Conservation (phyloP, 2,329 filamentous ascomycete genomes). For the Sporothrix mexicana region DNA sequence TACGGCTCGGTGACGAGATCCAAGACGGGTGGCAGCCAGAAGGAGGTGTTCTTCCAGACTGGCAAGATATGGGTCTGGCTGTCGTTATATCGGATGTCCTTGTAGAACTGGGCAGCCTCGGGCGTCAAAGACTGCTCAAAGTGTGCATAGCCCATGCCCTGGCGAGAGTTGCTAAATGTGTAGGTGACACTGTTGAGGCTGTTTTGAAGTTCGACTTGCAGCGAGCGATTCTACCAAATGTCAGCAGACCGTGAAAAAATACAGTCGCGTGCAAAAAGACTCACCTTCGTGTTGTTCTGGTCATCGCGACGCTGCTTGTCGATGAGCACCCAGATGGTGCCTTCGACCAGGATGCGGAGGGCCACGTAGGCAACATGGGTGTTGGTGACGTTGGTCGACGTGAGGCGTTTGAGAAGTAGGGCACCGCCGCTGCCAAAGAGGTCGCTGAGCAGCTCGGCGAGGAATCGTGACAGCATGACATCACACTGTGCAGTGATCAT, state of each 20-base stretch:
- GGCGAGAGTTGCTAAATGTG: slow-evolving; percentile 24
- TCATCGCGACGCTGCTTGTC: slow-evolving; percentile 38
- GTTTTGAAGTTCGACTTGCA: slow-evolving; percentile 33
- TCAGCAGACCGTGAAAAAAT: background rate
- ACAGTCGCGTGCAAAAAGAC: background rate
- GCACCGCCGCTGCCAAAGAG: slow-evolving; percentile 32
- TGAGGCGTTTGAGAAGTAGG: slow-evolving; percentile 24
- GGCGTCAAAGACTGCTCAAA: background rate
- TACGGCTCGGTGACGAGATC: background rate
- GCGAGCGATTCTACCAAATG: slow-evolving; percentile 26
- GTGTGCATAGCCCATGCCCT: slow-evolving; percentile 13
- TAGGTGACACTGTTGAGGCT: slow-evolving; percentile 32
- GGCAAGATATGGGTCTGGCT: background rate
- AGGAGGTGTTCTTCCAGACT: slow-evolving; percentile 24
- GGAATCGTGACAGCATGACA: slow-evolving; percentile 31
- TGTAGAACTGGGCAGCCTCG: slow-evolving; percentile 14
- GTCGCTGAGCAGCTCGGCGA: slow-evolving; percentile 28
- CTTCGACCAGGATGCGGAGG: slow-evolving; percentile 34
- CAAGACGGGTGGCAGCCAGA: slow-evolving; percentile 6
- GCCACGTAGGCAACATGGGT: slow-evolving; percentile 37
- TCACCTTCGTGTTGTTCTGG: slow-evolving; percentile 34
- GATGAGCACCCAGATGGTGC: slow-evolving; percentile 34
- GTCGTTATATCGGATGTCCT: background rate
- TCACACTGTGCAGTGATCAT: slow-evolving; percentile 38
- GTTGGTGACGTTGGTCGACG: slow-evolving; percentile 21